A percentile compares a stretch with the other conserved stretches of the same genome.
Conservation (phyloP, 2,329 filamentous ascomycete genomes). For the Claviceps capensis region DNA sequence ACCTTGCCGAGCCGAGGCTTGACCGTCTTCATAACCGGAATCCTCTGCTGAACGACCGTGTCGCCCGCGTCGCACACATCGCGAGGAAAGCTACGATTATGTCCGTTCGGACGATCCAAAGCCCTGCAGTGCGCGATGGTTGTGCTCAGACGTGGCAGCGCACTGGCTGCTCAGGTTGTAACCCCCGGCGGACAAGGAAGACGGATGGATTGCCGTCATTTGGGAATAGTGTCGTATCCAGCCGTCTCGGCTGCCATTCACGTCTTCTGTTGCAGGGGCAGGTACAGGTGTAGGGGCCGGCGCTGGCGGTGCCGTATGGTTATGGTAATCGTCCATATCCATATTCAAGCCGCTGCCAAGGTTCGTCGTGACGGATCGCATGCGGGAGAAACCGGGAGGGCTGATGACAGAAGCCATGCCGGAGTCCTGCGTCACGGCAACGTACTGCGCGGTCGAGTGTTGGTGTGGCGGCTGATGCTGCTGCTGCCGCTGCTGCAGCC, state of each 20-base stretch:
- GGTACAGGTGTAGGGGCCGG: not conserved
- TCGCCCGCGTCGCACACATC: too few species aligned
- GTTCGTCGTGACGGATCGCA: not conserved
- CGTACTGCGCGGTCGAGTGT: not conserved
- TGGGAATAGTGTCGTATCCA: constrained; percentile 3
- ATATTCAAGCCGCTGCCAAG: constrained; percentile 2
- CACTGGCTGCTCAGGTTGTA: constrained; percentile 1
- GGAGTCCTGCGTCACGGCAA: not conserved
- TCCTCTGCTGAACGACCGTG: too few species aligned
- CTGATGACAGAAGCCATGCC: not conserved
- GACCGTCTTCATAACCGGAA: too few species aligned
- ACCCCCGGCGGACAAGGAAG: not conserved
- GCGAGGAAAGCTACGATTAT: too few species aligned
- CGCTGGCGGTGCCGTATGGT: not conserved
- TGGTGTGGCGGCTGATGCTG: not conserved
- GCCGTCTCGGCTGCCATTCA: not conserved
- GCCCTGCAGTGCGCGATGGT: not conserved
- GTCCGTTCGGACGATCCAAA: not conserved
- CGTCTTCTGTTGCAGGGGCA: not conserved
- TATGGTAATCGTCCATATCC: not conserved
- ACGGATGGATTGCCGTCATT: constrained; percentile 3
- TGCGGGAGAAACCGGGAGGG: constrained; percentile 1
- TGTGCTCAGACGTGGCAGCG: not conserved
- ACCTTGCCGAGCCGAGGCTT: too few species aligned
- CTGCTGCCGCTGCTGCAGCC: constrained; percentile 2